These are phyloP conservation scores for Straminergon stramineum DNA, from an alignment of 225 moss, liverwort and hornwort species.

Conservation along the genomic window DNA sequence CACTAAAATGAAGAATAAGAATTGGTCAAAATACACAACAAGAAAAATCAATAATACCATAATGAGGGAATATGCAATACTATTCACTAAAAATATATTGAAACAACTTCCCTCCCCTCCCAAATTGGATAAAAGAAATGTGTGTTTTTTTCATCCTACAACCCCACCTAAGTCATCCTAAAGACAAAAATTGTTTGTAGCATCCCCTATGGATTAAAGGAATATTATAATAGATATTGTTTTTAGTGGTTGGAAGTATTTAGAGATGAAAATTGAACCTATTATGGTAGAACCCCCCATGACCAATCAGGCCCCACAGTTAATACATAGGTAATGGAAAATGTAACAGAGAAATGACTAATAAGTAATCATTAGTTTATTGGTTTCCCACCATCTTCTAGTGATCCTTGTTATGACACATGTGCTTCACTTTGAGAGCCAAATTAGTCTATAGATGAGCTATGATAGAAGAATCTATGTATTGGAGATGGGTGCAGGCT, in stretches of 20 bases:
- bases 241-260: not conserved
- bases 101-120: not conserved
- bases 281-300: too few relatives aligned
- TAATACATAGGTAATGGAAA: too few relatives aligned
- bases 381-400: too few relatives aligned
- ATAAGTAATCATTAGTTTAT: too few relatives aligned
- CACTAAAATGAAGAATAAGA: not conserved
- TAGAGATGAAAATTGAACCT: not conserved
- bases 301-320: too few relatives aligned
- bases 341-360: too few relatives aligned
- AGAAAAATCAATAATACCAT: too few relatives aligned
- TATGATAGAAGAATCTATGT: too few relatives aligned
- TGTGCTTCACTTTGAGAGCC: too few relatives aligned
- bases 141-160: not conserved
- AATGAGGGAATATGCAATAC: not conserved
- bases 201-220: accelerated
- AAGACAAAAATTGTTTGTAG: accelerated
- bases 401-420: too few relatives aligned
- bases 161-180: not conserved
- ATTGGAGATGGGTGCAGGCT: too few relatives aligned
- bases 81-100: not conserved
- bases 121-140: not conserved
- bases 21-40: not conserved
- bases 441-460: too few relatives aligned
- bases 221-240: not conserved